Evolutionary conservation across 805 yeast genomes (phyloP).

Genomic region (Saccharomyces jurei): DNA sequence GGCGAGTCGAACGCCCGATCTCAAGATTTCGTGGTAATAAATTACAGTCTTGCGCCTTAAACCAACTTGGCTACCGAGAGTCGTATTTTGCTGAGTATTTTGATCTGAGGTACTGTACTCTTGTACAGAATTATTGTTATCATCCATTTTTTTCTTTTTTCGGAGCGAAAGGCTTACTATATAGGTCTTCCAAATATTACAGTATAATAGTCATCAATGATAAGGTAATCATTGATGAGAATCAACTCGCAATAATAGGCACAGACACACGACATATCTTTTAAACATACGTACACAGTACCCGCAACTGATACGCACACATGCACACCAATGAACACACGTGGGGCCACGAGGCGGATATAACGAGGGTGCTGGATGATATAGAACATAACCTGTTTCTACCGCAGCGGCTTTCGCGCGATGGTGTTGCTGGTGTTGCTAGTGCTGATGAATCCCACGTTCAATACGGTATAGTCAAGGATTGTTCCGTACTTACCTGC

Average conservation of each 20-base stretch:
- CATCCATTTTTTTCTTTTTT: neutral
- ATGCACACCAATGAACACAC: neutral
- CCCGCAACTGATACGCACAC: neutral
- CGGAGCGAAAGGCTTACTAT: neutral
- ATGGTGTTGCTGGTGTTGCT: conserved; percentile 11
- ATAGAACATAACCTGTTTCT: conserved; percentile 22
- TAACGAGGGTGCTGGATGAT: conserved; percentile 11
- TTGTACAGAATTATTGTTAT: too few species aligned
- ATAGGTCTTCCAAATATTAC: neutral
- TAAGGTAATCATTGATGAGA: neutral
- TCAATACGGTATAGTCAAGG: conserved; percentile 19
- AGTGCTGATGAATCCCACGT: conserved; percentile 9
- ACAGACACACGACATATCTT: neutral
- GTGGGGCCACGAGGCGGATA: conserved; percentile 3
- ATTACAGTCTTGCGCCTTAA: conserved; percentile 19
- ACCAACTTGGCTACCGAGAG: conserved; percentile 20
- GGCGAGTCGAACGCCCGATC: conserved; percentile 19
- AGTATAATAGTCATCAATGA: neutral
- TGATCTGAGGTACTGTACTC: too few species aligned
- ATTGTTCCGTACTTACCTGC: conserved; percentile 23
- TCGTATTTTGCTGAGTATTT: neutral
- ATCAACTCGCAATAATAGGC: neutral
- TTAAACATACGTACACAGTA: neutral
- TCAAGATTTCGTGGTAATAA: conserved; percentile 11
- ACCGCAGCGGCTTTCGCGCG: conserved; percentile 18